A percentile compares a stretch with the other conserved stretches of the same genome.
Evolutionary conservation across 176 grass and related monocot genomes (phyloP).

Genomic region (Triticum aestivum): IWGSC_CS_RefSeq_v2.1 NC_057795.1:62922937-62923436

Average conservation of each 20-base stretch:
- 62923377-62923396: neutral
- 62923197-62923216: neutral
- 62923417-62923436: too few species aligned
- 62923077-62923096: neutral
- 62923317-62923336: neutral
- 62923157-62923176: neutral
- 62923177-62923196: neutral
- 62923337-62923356: neutral
- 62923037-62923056: neutral
- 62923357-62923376: neutral
- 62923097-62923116: too few species aligned
- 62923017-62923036: neutral
- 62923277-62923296: neutral
- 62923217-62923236: neutral
- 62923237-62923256: neutral
- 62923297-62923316: neutral
- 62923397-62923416: neutral
- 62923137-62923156: neutral
- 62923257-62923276: neutral
- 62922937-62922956: slow-evolving; percentile 53
- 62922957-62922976: slow-evolving; percentile 28
- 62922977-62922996: neutral
- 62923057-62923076: neutral
- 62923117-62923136: too few species aligned
- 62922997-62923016: neutral